phyloP scores from a whole-genome alignment of 345 rosid species.

The Citrus mangshanensis region DNA sequence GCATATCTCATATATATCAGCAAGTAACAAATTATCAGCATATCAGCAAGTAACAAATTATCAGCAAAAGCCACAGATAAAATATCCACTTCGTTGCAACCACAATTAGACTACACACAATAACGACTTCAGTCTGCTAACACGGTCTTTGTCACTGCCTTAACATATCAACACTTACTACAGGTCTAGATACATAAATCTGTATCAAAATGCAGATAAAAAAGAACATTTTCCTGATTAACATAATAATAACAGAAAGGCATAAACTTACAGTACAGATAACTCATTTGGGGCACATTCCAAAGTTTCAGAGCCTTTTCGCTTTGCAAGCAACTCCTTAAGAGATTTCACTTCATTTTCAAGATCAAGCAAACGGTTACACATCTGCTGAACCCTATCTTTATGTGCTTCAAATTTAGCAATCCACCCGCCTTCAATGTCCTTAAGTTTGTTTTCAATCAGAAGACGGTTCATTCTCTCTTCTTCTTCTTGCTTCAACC shows the following conservation, averaged over 20 bases:
- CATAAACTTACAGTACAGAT: not conserved
- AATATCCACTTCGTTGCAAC: not conserved
- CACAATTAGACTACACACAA: not conserved
- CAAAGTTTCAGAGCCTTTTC: slow-evolving; percentile 22
- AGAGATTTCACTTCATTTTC: slow-evolving; percentile 42
- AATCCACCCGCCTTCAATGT: slow-evolving; percentile 43
- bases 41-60: not conserved
- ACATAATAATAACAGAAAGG: not conserved
- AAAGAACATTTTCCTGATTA: not conserved
- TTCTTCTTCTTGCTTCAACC: slow-evolving; percentile 66
- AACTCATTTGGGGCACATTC: slow-evolving; percentile 31
- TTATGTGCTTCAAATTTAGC: slow-evolving; percentile 31
- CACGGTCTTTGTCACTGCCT: not conserved
- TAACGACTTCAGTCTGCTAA: not conserved
- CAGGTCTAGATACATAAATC: not conserved
- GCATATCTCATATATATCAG: not conserved
- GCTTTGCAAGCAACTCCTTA: slow-evolving; percentile 35
- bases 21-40: not conserved
- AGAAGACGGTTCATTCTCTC: slow-evolving; percentile 36
- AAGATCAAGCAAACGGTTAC: slow-evolving; percentile 28
- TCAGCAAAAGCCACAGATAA: not conserved
- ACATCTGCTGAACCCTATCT: slow-evolving; percentile 25
- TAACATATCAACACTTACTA: not conserved
- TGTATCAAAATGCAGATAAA: not conserved
- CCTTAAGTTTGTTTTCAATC: slow-evolving; percentile 48